Conservation (phyloP, 208 protist species). For the Sergeia podlipaevii region DNA sequence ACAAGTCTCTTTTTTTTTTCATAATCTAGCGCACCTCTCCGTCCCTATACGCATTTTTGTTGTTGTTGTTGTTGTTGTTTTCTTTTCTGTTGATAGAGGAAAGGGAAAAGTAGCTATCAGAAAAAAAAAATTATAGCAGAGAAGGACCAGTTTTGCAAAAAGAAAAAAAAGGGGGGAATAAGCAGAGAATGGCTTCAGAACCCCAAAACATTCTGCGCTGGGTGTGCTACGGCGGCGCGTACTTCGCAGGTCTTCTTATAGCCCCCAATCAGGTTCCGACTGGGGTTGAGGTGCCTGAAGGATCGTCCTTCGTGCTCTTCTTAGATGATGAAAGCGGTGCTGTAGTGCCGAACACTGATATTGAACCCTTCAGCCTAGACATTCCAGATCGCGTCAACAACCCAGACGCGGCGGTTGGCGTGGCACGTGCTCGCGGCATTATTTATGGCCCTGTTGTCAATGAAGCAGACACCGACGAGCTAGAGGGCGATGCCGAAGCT, state of each 20-base stretch:
- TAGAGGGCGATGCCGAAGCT: not conserved
- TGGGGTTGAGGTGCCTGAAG: slow-evolving; percentile 20
- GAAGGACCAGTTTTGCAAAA: too few relatives aligned
- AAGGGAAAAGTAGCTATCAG: too few relatives aligned
- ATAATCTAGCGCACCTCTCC: not conserved
- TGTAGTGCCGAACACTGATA: slow-evolving; percentile 37
- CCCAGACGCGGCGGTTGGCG: slow-evolving; percentile 48
- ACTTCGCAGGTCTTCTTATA: slow-evolving; percentile 63
- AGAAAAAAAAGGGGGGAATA: too few relatives aligned
- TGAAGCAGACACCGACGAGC: not conserved
- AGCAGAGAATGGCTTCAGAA: too few relatives aligned
- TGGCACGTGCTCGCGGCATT: slow-evolving; percentile 50
- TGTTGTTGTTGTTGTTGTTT: slow-evolving; percentile 7
- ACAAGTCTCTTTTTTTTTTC: not conserved
- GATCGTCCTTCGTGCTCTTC: slow-evolving; percentile 66
- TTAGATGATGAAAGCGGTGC: slow-evolving; percentile 62
- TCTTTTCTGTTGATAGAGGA: not conserved
- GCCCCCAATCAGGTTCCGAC: slow-evolving; percentile 34
- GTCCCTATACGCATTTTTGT: not conserved
- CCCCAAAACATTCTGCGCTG: slow-evolving; percentile 62
- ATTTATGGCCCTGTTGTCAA: slow-evolving; percentile 17
- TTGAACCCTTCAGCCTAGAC: slow-evolving; percentile 51
- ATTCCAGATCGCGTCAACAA: slow-evolving; percentile 31
- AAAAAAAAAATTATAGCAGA: too few relatives aligned
- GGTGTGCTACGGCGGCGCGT: slow-evolving; percentile 65